phyloP scores from a whole-genome alignment of 176 grass and related monocot species.

The Thalia dealbata region DNA sequence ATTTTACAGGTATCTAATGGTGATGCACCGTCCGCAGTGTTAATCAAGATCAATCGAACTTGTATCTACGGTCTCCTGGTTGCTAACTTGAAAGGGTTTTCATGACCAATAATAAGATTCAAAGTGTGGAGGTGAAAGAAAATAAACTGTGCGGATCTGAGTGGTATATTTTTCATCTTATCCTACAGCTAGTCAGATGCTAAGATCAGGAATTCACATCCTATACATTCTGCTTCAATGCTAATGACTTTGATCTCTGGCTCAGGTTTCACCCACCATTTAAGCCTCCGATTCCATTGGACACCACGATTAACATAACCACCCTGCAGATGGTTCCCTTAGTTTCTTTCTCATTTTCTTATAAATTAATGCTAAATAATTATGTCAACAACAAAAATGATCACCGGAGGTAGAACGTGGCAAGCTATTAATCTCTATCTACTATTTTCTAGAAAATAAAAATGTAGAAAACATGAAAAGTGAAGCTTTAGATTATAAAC shows the following conservation, averaged over 20 bases:
- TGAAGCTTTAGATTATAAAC: too few species aligned
- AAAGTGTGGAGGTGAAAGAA: too few species aligned
- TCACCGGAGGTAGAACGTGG: too few species aligned
- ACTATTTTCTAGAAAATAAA: too few species aligned
- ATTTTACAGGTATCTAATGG: conserved; percentile 52
- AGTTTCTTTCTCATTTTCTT: not conserved
- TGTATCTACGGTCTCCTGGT: conserved; percentile 74
- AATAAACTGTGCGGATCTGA: too few species aligned
- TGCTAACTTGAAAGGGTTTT: conserved; percentile 20
- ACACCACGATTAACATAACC: conserved; percentile 73
- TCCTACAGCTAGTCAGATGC: conserved; percentile 87
- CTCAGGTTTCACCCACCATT: conserved; percentile 73
- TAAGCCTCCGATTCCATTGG: conserved; percentile 74
- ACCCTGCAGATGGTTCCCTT: conserved; percentile 27
- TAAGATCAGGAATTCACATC: conserved; percentile 78
- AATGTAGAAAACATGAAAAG: too few species aligned
- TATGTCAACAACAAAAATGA: too few species aligned
- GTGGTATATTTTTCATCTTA: conserved; percentile 24
- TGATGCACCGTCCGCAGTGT: conserved; percentile 24
- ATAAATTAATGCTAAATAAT: too few species aligned
- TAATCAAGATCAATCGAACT: conserved; percentile 32
- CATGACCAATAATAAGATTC: not conserved
- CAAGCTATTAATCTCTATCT: too few species aligned
- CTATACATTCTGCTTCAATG: conserved; percentile 44
- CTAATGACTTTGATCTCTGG: conserved; percentile 52